A percentile compares a stretch with the other conserved stretches of the same genome.
Evolutionary conservation across 139 green algal genomes (phyloP).

Genomic region (Volvox reticuliferus): DNA sequence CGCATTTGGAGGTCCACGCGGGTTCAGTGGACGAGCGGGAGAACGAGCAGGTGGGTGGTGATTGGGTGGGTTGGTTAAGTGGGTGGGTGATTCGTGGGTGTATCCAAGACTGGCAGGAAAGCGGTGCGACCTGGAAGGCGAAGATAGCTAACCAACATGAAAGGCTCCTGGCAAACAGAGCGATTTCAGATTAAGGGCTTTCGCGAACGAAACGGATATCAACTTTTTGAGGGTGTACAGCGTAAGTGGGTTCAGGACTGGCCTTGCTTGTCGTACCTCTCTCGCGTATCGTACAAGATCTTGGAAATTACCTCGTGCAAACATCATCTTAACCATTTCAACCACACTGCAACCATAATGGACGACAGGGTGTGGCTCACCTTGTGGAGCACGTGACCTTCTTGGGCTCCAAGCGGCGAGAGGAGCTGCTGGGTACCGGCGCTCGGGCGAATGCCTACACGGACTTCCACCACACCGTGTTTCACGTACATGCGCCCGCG

Average conservation of each 20-base stretch:
- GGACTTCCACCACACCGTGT: constrained; percentile 99
- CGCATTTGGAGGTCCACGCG: constrained; percentile 93
- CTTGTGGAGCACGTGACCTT: constrained; percentile 99
- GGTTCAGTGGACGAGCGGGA: constrained; percentile 86
- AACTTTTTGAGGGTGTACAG: no score
- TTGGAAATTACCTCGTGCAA: no score
- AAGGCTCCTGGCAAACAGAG: no score
- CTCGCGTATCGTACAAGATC: no score
- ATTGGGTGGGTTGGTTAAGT: neutral
- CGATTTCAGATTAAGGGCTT: no score
- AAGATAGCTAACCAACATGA: neutral
- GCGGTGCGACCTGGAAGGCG: no score
- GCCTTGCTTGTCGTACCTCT: no score
- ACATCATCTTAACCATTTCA: no score
- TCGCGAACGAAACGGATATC: no score
- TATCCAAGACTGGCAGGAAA: neutral
- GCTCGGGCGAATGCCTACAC: constrained; percentile 98
- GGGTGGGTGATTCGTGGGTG: neutral
- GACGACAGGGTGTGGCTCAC: constrained; percentile 93
- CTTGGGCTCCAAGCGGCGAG: constrained; percentile 91
- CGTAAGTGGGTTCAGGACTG: no score
- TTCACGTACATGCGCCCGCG: constrained; percentile 96
- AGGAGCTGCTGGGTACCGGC: constrained; percentile 91
- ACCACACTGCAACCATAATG: no score
- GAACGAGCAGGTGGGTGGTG: constrained; percentile 75